A percentile compares a stretch with the other conserved stretches of the same genome.
These are phyloP conservation scores for Bothriochloa decipiens DNA, from an alignment of 176 grass and related monocot genomes.

Conservation along the genomic window DNA sequence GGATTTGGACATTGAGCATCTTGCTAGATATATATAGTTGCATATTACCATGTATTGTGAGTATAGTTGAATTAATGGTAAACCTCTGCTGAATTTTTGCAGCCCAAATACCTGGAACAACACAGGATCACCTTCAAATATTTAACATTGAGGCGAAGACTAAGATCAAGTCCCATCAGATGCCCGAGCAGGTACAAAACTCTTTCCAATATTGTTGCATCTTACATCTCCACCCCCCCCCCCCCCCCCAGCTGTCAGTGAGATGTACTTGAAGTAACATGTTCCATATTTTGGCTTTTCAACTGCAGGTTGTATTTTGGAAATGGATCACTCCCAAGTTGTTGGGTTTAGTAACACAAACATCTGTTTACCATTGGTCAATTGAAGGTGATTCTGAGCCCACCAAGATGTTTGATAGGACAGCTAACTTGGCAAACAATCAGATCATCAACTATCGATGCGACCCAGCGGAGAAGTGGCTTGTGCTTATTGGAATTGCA, in stretches of 20 bases:
- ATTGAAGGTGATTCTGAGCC: constrained; percentile 97
- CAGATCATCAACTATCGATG: constrained; percentile 97
- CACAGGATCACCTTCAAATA: constrained; percentile 96
- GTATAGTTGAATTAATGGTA: background rate
- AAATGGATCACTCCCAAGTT: constrained; percentile 93
- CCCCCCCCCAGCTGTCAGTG: too few species aligned
- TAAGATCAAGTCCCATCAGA: constrained; percentile 97
- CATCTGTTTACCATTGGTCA: constrained; percentile 95
- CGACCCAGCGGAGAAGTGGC: constrained; percentile 87
- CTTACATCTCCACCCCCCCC: too few species aligned
- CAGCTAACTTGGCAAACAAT: constrained; percentile 65
- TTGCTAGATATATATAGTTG: background rate
- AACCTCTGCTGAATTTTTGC: constrained; percentile 39
- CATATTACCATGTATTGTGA: background rate
- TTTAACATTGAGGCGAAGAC: constrained; percentile 97
- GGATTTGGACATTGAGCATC: background rate
- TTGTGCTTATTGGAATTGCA: constrained; percentile 94
- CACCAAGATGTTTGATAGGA: constrained; percentile 92
- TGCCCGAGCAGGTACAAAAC: constrained; percentile 77
- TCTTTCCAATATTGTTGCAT: background rate
- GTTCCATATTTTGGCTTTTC: background rate
- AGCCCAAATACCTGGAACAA: constrained; percentile 92
- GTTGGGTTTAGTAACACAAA: constrained; percentile 74
- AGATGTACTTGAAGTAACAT: background rate
- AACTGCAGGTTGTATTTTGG: constrained; percentile 90